A percentile compares a stretch with the other conserved stretches of the same genome.
These are phyloP conservation scores for Aspergillus caelatus DNA, from an alignment of 2,329 filamentous ascomycete genomes.

Conservation along the genomic window DNA sequence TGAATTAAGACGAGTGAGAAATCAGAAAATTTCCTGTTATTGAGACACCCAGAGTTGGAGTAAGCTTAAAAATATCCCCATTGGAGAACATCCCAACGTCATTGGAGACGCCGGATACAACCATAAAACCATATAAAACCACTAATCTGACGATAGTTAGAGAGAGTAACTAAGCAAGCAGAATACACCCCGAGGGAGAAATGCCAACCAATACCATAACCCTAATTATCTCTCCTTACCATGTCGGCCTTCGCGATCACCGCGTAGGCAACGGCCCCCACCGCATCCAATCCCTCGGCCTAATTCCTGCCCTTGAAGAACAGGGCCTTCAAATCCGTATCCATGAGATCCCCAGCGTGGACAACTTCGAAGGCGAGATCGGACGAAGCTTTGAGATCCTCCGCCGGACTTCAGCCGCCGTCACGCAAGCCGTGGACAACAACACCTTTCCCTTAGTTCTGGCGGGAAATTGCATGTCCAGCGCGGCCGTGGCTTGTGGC, in stretches of 20 bases:
- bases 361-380: conserved; percentile 46
- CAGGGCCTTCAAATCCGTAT: conserved; percentile 28
- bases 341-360: conserved; percentile 32
- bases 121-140: neutral
- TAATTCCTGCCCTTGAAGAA: conserved; percentile 30
- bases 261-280: conserved; percentile 44
- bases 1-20: too few relatives aligned
- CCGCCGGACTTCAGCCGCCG: conserved; percentile 38
- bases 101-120: neutral
- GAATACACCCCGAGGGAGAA: neutral
- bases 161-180: neutral
- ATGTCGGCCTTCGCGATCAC: conserved; percentile 41
- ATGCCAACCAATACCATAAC: conserved; percentile 26
- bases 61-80: neutral
- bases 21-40: too few relatives aligned
- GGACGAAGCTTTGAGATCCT: conserved; percentile 44
- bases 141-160: neutral
- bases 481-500: conserved; percentile 41
- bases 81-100: neutral
- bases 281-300: conserved; percentile 32
- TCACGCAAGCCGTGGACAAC: conserved; percentile 28
- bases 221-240: conserved; percentile 45
- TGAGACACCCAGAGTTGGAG: neutral
- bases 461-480: conserved; percentile 44
- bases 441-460: conserved; percentile 44